Evolutionary conservation across 352 stramenopile species (phyloP).

Genomic region (Phytophthora fragariaefolia): DNA sequence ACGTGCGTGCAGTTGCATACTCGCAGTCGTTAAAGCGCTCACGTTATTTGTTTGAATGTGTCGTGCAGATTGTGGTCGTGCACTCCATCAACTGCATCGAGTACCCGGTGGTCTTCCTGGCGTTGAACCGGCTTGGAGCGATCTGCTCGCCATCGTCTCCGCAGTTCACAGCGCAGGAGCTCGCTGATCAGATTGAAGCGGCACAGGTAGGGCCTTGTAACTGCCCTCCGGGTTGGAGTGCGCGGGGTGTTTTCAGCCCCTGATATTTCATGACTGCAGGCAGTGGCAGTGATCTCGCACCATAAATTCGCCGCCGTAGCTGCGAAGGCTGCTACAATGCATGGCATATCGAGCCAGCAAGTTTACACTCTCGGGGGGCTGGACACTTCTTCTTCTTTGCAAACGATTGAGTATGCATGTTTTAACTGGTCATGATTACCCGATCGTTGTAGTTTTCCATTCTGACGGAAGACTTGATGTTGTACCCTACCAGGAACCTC

Average conservation of each 20-base stretch:
- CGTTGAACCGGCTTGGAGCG: neutral
- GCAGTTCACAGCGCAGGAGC: neutral
- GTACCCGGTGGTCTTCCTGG: neutral
- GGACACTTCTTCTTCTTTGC: neutral
- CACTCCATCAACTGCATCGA: neutral
- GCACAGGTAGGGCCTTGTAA: neutral
- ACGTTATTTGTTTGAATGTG: neutral
- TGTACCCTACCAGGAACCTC: neutral
- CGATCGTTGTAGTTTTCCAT: neutral
- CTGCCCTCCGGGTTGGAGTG: neutral
- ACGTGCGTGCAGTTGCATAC: neutral
- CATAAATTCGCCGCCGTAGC: neutral
- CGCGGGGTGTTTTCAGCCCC: neutral
- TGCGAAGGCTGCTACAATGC: neutral
- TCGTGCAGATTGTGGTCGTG: neutral
- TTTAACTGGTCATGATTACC: neutral
- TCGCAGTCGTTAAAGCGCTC: too few relatives aligned
- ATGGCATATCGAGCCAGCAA: neutral
- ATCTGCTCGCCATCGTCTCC: neutral
- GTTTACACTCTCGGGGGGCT: neutral
- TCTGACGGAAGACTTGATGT: neutral
- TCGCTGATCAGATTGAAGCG: neutral
- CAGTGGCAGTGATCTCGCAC: neutral
- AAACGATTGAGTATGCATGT: neutral
- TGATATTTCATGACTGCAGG: neutral